Evolutionary conservation across 768 basidiomycete species (phyloP), one percentile per base, ranked within the genome.

Genomic region (Daedaleopsis nitida): DNA sequence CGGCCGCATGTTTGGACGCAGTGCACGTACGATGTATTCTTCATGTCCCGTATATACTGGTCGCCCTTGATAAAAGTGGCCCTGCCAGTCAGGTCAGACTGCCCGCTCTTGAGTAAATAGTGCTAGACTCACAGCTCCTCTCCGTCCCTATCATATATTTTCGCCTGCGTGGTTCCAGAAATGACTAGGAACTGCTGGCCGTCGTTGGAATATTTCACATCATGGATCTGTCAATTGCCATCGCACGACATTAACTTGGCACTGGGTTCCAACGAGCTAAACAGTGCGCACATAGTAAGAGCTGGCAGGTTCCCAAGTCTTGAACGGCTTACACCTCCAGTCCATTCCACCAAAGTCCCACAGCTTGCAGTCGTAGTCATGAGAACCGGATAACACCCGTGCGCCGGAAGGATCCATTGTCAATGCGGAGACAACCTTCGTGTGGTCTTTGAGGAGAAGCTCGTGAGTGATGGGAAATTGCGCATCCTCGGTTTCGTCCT

Each of bases 301-400:
- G 64, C 92, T 94, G 60, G 91, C 88, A 63, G 95, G 92, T 72
- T 99, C 97, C 87, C 92, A 98, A 66, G 86, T 92, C 77, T 96
- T 92, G 84, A 99, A 98, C 16, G 97, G 96, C 75, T 93, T 93
- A 75, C 89, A 87, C 65, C 86, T 78, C 63, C 81, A 78, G 70
- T 92, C 91, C 97, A 99, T 99, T 16, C 97, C 97, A 67, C 96
- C 96, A 75, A 98, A 98, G 75, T 99, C 97, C 96, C 96, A 99
- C 56, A 99, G 75, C 77, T 98, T 98, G 75, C 91, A 88, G 75
- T 99, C 97, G 71, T 98, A 98, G 73, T 99, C 97, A 76, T 98
- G 90, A 19, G 93, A 93, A 16, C 97, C 97, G 10, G 93, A 91
- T 17, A 92, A 76, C 34, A 99, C 77, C 38, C 97, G 86, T 13